Conservation (phyloP, 2,329 filamentous ascomycete species). For the Neoarthrinium moseri region DNA sequence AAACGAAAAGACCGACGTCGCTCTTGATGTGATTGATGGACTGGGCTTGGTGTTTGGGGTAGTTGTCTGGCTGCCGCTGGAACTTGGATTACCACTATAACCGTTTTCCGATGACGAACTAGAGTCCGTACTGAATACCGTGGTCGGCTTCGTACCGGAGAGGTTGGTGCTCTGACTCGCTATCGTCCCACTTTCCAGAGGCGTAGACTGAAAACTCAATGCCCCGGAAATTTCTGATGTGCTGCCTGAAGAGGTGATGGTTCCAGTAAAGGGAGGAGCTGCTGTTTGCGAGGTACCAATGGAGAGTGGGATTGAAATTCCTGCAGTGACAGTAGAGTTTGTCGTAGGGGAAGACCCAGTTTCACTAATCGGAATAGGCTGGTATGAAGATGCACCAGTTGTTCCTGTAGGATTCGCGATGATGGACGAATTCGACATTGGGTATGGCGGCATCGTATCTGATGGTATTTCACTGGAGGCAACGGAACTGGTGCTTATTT, state of each 20-base stretch:
- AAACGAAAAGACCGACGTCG: too few relatives aligned
- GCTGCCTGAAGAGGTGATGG: slow-evolving; percentile 4
- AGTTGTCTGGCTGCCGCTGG: too few relatives aligned
- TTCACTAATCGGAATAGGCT: slow-evolving; percentile 10
- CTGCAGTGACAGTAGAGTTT: slow-evolving; percentile 6
- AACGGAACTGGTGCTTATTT: too few relatives aligned
- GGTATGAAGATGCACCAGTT: slow-evolving; percentile 10
- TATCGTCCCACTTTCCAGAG: background rate
- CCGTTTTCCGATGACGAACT: background rate
- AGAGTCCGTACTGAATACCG: background rate
- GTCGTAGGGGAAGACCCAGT: slow-evolving; percentile 12
- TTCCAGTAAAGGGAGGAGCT: slow-evolving; percentile 15
- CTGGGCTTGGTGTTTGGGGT: too few relatives aligned
- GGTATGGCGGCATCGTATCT: slow-evolving; percentile 12
- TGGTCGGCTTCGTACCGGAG: background rate
- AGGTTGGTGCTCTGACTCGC: background rate
- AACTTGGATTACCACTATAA: too few relatives aligned
- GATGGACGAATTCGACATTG: slow-evolving; percentile 9
- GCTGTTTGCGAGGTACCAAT: slow-evolving; percentile 11
- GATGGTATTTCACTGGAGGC: slow-evolving; percentile 4
- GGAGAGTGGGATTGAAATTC: slow-evolving; percentile 2
- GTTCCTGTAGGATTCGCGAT: slow-evolving; percentile 10
- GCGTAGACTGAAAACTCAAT: background rate
- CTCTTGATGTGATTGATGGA: too few relatives aligned
- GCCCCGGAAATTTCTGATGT: background rate